These are phyloP conservation scores for Stephania yunnanensis DNA, from an alignment of 164 flowering plant species.

Conservation along the genomic window DNA sequence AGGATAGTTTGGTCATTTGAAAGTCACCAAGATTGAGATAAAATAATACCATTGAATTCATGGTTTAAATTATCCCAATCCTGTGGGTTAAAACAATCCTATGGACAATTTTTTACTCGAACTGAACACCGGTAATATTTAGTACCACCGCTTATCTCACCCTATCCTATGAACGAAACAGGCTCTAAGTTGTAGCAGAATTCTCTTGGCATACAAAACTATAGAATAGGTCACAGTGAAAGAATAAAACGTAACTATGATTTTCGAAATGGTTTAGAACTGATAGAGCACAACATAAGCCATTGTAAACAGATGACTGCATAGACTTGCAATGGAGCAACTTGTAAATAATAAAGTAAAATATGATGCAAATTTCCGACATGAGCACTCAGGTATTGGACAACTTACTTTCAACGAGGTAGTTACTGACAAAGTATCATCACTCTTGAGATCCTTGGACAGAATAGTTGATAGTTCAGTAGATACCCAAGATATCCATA, in stretches of 20 bases:
- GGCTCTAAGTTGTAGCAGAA: not conserved
- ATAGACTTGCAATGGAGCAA: not conserved
- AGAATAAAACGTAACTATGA: not conserved
- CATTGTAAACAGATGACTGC: not conserved
- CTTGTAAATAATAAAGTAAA: not conserved
- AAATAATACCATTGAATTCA: too few relatives aligned
- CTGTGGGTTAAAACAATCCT: too few relatives aligned
- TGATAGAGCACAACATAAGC: not conserved
- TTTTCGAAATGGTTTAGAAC: not conserved
- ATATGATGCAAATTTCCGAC: not conserved
- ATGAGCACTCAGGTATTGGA: not conserved
- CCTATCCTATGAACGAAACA: too few relatives aligned
- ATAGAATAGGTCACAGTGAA: not conserved
- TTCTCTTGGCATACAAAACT: not conserved
- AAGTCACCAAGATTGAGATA: too few relatives aligned
- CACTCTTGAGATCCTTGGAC: constrained; percentile 50
- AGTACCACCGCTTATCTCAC: too few relatives aligned
- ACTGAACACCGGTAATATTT: too few relatives aligned
- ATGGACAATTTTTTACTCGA: too few relatives aligned
- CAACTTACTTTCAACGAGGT: constrained; percentile 60
- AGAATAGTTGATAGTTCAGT: constrained; percentile 64
- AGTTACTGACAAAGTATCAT: constrained; percentile 68
- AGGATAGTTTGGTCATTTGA: too few relatives aligned
- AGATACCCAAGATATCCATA: constrained; percentile 92
- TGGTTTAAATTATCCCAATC: too few relatives aligned